phyloP scores from a whole-genome alignment of 495 filamentous ascomycete species.

The Emericellopsis terricola region DNA sequence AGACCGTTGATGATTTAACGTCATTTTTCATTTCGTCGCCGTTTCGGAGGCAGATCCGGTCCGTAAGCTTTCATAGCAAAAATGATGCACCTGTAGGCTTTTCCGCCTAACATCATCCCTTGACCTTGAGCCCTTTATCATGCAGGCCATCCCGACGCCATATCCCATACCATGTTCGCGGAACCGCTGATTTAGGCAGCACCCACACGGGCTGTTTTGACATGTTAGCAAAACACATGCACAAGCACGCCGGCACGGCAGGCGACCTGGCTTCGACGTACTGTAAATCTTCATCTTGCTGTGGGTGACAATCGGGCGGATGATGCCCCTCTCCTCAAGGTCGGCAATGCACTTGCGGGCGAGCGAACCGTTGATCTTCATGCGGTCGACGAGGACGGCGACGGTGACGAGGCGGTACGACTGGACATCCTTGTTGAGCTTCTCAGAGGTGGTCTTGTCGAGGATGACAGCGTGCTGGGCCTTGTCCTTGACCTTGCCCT shows the following conservation, averaged over 20 bases:
- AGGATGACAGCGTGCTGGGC: slow-evolving; percentile 85
- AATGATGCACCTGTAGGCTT: slow-evolving; percentile 2
- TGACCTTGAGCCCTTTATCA: not conserved
- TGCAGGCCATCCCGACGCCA: slow-evolving; percentile 3
- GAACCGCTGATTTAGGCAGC: slow-evolving; percentile 1
- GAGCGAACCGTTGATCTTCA: slow-evolving; percentile 99
- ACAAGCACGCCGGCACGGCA: too few relatives aligned
- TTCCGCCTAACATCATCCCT: slow-evolving; percentile 1
- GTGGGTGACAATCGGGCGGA: slow-evolving; percentile 96
- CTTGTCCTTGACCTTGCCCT: slow-evolving; percentile 92
- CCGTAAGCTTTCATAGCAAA: slow-evolving; percentile 2
- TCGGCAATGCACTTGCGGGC: slow-evolving; percentile 79
- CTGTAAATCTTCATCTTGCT: slow-evolving; percentile 98
- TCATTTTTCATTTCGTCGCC: slow-evolving; percentile 3
- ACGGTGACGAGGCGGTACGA: slow-evolving; percentile 99
- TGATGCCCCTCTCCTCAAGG: slow-evolving; percentile 92
- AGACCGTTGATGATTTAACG: too few relatives aligned
- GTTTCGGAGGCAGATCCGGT: slow-evolving; percentile 2
- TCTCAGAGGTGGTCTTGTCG: slow-evolving; percentile 65
- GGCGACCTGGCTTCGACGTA: too few relatives aligned
- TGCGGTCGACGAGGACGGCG: slow-evolving; percentile 91
- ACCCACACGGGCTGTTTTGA: slow-evolving; percentile 2
- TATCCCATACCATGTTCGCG: slow-evolving; percentile 1
- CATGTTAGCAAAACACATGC: too few relatives aligned
- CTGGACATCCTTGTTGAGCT: slow-evolving; percentile 97